Conservation (phyloP, 2,329 filamentous ascomycete genomes). For the Paramyrothecium sp. region DNA sequence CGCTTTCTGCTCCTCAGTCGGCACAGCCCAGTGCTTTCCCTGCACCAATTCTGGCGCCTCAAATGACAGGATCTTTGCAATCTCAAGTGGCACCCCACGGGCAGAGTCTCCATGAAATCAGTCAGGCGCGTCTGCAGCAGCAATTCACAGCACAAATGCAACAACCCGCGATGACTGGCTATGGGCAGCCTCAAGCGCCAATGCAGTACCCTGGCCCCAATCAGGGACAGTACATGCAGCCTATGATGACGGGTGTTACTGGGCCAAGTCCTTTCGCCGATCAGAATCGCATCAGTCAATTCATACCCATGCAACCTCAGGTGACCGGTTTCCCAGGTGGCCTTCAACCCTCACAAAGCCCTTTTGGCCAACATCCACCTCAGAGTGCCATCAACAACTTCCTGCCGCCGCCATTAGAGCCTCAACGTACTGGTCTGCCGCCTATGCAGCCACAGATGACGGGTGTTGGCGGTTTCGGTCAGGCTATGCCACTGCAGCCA, state of each 20-base stretch:
- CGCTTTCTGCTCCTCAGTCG: slow-evolving; percentile 84
- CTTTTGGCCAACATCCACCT: slow-evolving; percentile 39
- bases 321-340: slow-evolving; percentile 58
- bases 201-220: slow-evolving; percentile 34
- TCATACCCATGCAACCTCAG: slow-evolving; percentile 56
- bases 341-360: slow-evolving; percentile 45
- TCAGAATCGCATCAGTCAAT: slow-evolving; percentile 36
- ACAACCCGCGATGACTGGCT: slow-evolving; percentile 35
- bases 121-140: slow-evolving; percentile 64
- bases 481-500: slow-evolving; percentile 40
- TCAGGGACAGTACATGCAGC: slow-evolving; percentile 40
- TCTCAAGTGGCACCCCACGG: slow-evolving; percentile 68
- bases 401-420: slow-evolving; percentile 59
- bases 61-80: slow-evolving; percentile 72
- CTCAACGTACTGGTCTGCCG: slow-evolving; percentile 55
- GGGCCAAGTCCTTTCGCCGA: slow-evolving; percentile 39
- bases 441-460: slow-evolving; percentile 48
- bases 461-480: slow-evolving; percentile 48
- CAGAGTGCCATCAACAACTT: slow-evolving; percentile 51
- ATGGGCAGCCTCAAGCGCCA: slow-evolving; percentile 33
- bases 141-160: slow-evolving; percentile 51
- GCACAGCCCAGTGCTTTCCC: slow-evolving; percentile 72
- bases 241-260: slow-evolving; percentile 47
- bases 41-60: slow-evolving; percentile 74
- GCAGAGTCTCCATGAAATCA: slow-evolving; percentile 74